These are phyloP conservation scores for Irineochytrium annulatum DNA, from an alignment of 192 early-diverging fungal species.

Conservation along the genomic window DNA sequence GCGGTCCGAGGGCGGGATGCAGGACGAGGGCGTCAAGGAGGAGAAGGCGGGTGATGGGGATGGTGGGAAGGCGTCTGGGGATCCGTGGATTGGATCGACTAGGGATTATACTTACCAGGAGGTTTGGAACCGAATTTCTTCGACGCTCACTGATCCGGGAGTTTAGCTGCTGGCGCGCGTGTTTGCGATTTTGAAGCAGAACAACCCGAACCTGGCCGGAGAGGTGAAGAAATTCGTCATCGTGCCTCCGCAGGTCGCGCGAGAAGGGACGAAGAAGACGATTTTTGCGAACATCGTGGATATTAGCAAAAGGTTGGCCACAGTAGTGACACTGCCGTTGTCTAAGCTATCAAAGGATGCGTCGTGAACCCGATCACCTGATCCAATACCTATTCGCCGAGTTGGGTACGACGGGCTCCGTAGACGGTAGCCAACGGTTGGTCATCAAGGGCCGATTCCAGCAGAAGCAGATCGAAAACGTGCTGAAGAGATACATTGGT, in stretches of 20 bases:
- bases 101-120: constrained; percentile 93
- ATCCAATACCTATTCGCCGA: constrained; percentile 98
- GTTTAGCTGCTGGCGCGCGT: constrained; percentile 79
- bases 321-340: background rate
- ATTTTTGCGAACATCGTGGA: constrained; percentile 95
- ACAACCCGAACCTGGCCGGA: constrained; percentile 88
- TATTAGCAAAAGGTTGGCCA: constrained; percentile 71
- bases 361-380: constrained; percentile 91
- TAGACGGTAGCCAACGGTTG: constrained; percentile 85
- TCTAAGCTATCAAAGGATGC: constrained; percentile 59
- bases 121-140: constrained; percentile 33
- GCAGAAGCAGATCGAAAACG: constrained; percentile 98
- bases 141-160: background rate
- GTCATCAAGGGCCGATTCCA: constrained; percentile 98
- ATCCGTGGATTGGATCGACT: constrained; percentile 82
- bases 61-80: constrained; percentile 26
- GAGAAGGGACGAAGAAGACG: constrained; percentile 95
- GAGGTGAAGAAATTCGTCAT: constrained; percentile 94
- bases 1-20: constrained; percentile 40
- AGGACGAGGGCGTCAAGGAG: constrained; percentile 46
- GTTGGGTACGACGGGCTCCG: constrained; percentile 95
- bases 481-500: constrained; percentile 94
- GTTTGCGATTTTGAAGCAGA: constrained; percentile 84
- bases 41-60: constrained; percentile 14
- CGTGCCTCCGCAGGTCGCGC: constrained; percentile 81